These are phyloP conservation scores for Paracorniculantispora psalliotae DNA, from an alignment of 2,329 filamentous ascomycete species.

Conservation along the genomic window DNA sequence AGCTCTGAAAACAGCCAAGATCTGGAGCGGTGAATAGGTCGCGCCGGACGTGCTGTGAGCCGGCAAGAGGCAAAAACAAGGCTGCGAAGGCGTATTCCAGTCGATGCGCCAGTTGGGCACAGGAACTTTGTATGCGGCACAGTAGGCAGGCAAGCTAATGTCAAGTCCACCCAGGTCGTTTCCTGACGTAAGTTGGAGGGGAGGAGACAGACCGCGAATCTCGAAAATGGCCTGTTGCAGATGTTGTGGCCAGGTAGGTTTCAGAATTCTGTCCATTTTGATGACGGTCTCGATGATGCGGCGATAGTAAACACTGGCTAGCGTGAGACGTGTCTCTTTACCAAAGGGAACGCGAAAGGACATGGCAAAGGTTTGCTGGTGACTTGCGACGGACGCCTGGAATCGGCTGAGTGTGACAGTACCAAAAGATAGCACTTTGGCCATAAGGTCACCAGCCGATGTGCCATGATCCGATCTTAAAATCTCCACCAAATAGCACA, in stretches of 20 bases:
- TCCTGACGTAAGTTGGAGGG: slow-evolving; percentile 48
- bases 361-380: slow-evolving; percentile 53
- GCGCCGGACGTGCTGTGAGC: slow-evolving; percentile 29
- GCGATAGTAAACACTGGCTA: slow-evolving; percentile 51
- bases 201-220: slow-evolving; percentile 47
- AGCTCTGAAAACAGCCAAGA: slow-evolving; percentile 52
- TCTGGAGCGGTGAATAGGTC: slow-evolving; percentile 46
- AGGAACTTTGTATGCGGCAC: slow-evolving; percentile 45
- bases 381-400: slow-evolving; percentile 43
- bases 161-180: slow-evolving; percentile 52
- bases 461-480: slow-evolving; percentile 39
- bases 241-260: slow-evolving; percentile 54
- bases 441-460: slow-evolving; percentile 41
- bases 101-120: slow-evolving; percentile 49
- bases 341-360: slow-evolving; percentile 45
- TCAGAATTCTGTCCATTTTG: slow-evolving; percentile 50
- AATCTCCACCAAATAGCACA: slow-evolving; percentile 49
- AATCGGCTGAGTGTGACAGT: slow-evolving; percentile 49
- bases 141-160: slow-evolving; percentile 51
- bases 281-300: slow-evolving; percentile 50
- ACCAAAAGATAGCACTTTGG: slow-evolving; percentile 46
- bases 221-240: slow-evolving; percentile 50
- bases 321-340: slow-evolving; percentile 40
- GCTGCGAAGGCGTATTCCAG: slow-evolving; percentile 38
- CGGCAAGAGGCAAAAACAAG: slow-evolving; percentile 47